phyloP scores from a whole-genome alignment of 2,329 filamentous ascomycete species.

The Fusarium nelsonii region DNA sequence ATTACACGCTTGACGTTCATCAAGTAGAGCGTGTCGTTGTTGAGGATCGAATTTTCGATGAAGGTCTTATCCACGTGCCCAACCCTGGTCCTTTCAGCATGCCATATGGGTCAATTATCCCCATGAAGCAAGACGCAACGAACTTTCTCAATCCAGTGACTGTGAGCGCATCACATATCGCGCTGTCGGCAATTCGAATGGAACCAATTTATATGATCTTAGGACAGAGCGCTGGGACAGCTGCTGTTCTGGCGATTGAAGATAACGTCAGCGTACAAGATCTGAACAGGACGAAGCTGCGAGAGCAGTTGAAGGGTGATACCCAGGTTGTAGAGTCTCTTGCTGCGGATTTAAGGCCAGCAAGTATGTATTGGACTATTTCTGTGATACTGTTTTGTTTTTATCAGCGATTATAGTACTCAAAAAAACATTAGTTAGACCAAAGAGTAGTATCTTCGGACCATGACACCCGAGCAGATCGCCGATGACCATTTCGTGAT shows the following conservation, averaged over 20 bases:
- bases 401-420: too few species aligned
- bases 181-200: conserved; percentile 31
- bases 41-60: conserved; percentile 19
- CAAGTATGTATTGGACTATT: too few species aligned
- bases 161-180: conserved; percentile 29
- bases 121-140: conserved; percentile 2
- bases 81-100: conserved; percentile 21
- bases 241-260: conserved; percentile 33
- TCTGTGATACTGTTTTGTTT: background rate
- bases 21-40: conserved; percentile 32
- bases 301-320: conserved; percentile 3
- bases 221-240: conserved; percentile 31
- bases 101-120: conserved; percentile 20
- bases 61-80: conserved; percentile 26
- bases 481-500: fast-evolving
- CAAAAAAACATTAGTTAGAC: background rate
- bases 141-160: conserved; percentile 38
- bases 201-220: conserved; percentile 36
- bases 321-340: conserved; percentile 14
- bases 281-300: conserved; percentile 19
- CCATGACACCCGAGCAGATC: fast-evolving
- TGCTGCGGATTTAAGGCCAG: background rate
- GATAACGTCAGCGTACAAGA: conserved; percentile 30
- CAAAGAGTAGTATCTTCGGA: too few species aligned
- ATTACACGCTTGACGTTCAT: conserved; percentile 33